Evolutionary conservation across 768 basidiomycete species (phyloP).

Genomic region (Tulasnella sp.): DNA sequence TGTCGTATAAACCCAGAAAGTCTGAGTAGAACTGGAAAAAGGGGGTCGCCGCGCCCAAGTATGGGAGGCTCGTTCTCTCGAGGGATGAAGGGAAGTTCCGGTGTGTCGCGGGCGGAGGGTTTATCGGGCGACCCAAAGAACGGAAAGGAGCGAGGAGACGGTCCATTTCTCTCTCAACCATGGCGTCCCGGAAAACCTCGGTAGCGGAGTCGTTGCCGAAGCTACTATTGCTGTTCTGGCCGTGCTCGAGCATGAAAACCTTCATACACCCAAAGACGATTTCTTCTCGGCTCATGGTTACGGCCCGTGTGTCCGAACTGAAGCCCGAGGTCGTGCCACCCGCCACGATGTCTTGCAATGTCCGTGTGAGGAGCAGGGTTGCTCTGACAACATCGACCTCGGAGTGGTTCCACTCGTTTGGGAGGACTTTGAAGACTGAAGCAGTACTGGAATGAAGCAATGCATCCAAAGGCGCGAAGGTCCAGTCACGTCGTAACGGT

Average conservation of each 20-base stretch:
- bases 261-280: slow-evolving; percentile 80
- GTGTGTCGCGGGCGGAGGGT: slow-evolving; percentile 34
- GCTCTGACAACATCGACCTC: slow-evolving; percentile 74
- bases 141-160: slow-evolving; percentile 54
- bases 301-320: slow-evolving; percentile 35
- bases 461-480: slow-evolving; percentile 64
- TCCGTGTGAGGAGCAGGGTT: slow-evolving; percentile 57
- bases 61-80: slow-evolving; percentile 52
- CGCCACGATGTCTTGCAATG: slow-evolving; percentile 46
- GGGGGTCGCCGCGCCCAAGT: slow-evolving; percentile 64
- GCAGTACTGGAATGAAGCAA: slow-evolving; percentile 74
- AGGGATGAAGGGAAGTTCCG: slow-evolving; percentile 34
- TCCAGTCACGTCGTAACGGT: slow-evolving; percentile 56
- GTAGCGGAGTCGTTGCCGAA: slow-evolving; percentile 33
- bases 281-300: slow-evolving; percentile 49
- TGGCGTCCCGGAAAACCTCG: slow-evolving; percentile 77
- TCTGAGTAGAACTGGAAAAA: slow-evolving; percentile 96
- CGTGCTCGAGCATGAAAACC: slow-evolving; percentile 94
- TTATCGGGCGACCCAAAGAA: slow-evolving; percentile 27
- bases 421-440: slow-evolving; percentile 62
- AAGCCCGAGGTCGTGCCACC: slow-evolving; percentile 40
- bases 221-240: slow-evolving; percentile 50
- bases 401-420: slow-evolving; percentile 67
- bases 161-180: slow-evolving; percentile 57
- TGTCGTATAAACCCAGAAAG: slow-evolving; percentile 83